Base-by-base conservation (phyloP, 768 basidiomycete species). In the Agrocybe chaxingu region DNA sequence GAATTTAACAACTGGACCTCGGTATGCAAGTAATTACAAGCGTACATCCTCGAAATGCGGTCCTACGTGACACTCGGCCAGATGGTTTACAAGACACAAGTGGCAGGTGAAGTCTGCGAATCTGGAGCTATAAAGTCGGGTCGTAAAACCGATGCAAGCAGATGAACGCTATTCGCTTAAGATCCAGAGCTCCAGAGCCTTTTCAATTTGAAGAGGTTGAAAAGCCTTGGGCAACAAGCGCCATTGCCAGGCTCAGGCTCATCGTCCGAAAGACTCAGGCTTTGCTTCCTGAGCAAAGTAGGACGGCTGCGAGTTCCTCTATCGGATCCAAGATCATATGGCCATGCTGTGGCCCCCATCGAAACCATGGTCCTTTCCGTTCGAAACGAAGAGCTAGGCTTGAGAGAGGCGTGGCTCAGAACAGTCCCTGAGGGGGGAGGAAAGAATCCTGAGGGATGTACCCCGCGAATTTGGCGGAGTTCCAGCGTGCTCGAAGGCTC, bases 351-450 rank as follows among this genome's bases (percentile, higher is more conserved):
- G 16, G 65, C 57, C 56, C 61, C 37, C 57, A 73, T 54, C 42
- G 70, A 69, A 41, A 64, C 47, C 48, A 63, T 62, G 18, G 70
- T 71, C 52, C 61, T 65, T 57, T 76, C 65, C 4, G 71, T 69
- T 38, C 59, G 58, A 51, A 71, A 68, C 11, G 73, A 74, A 13
- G 65, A 58, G 42, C 56, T 66, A 18, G 62, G 62, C 32, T 59
- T 59, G 37, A 64, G 55, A 8, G 68, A 66, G 12, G 55, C 33
- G 35, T 36, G 19, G 38, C 12, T 50, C 19, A 42, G 48, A 31
- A 11, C 18, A 33, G 33, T 46, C 19, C 18, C 37, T 36, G 10
- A 19, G 13, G 3, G 45, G 31, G 32, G 12, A 43, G 18, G 24
- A 43, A 18, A 10, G 24, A 24, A 24, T 24, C 24, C 24, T 24